Base-by-base conservation (phyloP, 257 asterid genomes). In the Ajuga chamaepitys region DNA sequence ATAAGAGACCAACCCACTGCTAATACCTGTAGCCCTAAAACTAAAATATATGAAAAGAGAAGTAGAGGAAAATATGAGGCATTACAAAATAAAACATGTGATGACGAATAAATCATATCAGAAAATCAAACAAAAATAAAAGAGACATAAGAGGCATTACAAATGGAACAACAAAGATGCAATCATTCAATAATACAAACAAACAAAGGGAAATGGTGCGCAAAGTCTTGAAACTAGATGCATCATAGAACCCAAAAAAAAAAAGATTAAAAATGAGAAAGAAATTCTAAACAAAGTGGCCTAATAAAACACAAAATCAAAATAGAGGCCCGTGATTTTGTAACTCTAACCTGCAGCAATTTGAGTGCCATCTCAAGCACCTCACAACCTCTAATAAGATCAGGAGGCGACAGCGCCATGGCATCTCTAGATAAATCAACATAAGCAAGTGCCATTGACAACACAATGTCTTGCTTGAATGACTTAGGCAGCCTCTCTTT, bases 341-440 rank as follows among this genome's bases (percentile, higher is more conserved):
- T 41, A 32, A 52, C 32, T 44, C 63, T 64, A 58, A 89, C 99
- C 97, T 88, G 99, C 74, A 94, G 79, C 66, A 94, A 76, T 77
- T 80, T 94, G 71, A 94, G 82, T 7, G 96, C 97, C 83, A 81
- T 85, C 83, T 91, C 99, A 64, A 94, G 96, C 71, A 85, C 82
- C 78, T 90, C 96, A 76, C 88, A 84, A 20, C 97, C 95, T 76
- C 80, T 81, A 65, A 94, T 84, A 63, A 86, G 82, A 76, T 94
- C 95, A 16, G 97, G 99, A 51, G 99, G 95, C 6, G 88, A 77
- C 58, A 82, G 59, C 20, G 84, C 85, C 99, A 94, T 94, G 34
- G 95, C 92, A 82, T 94, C 95, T 74, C 99, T 83, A 7, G 99
- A 94, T 58, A 86, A 70, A 76, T 94, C 99, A 63, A 90, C 95